These are phyloP conservation scores for Fibroporia radiculosa DNA, from an alignment of 768 basidiomycete genomes.

Conservation along the genomic window DNA sequence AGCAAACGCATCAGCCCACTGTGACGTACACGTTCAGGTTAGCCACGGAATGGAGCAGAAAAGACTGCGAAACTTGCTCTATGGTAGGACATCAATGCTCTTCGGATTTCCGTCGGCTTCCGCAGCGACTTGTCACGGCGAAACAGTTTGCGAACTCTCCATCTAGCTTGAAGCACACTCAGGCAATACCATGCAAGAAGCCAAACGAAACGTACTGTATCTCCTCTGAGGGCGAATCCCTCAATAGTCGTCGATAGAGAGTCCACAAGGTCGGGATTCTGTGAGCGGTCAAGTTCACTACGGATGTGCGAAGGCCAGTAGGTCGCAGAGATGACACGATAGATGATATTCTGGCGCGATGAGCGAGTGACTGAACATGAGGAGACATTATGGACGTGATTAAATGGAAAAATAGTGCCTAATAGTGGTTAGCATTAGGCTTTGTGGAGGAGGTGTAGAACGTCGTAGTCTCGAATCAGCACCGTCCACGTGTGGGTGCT, in stretches of 20 bases:
- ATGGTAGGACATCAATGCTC: conserved; percentile 43
- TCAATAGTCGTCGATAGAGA: conserved; percentile 65
- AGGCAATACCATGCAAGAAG: not conserved
- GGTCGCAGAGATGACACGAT: conserved; percentile 52
- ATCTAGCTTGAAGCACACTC: conserved; percentile 39
- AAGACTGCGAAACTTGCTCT: conserved; percentile 33
- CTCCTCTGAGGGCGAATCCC: conserved; percentile 43
- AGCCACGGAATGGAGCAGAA: not conserved
- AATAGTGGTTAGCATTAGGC: too few species aligned
- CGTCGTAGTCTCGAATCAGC: not conserved
- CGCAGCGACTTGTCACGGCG: conserved; percentile 44
- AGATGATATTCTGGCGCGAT: conserved; percentile 44
- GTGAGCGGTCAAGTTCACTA: conserved; percentile 65
- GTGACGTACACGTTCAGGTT: conserved; percentile 1
- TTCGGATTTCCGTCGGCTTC: conserved; percentile 40
- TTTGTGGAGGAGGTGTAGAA: too few species aligned
- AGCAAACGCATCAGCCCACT: conserved; percentile 58
- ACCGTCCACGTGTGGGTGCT: too few species aligned
- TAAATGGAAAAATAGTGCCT: too few species aligned
- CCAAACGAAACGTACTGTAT: conserved; percentile 29
- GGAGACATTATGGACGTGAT: too few species aligned
- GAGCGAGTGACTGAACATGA: conserved; percentile 23
- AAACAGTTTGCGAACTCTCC: conserved; percentile 50
- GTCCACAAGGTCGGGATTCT: conserved; percentile 71
- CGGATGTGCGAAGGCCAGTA: conserved; percentile 52